Percentiles rank a stretch among this genome's conserved stretches.
Evolutionary conservation across 2,329 filamentous ascomycete species (phyloP).

Genomic region (Ascosphaera aggregata): DNA sequence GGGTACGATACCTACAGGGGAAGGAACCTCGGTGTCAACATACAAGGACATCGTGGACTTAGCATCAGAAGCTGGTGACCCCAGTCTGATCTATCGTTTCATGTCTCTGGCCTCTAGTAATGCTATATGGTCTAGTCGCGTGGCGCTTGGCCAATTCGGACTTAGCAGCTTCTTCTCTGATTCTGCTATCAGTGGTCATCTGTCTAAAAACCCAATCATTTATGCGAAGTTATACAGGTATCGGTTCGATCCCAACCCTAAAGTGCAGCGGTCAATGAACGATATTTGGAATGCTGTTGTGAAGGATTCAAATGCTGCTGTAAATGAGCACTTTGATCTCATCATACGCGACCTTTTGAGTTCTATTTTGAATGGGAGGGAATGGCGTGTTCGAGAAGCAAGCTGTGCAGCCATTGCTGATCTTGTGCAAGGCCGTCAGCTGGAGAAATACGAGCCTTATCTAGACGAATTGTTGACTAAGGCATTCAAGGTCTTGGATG

Average conservation of each 20-base stretch:
- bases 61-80: constrained; percentile 90
- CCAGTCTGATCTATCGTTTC: constrained; percentile 90
- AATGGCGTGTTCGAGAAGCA: constrained; percentile 85
- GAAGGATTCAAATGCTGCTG: constrained; percentile 54
- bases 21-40: constrained; percentile 63
- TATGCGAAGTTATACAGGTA: constrained; percentile 92
- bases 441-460: constrained; percentile 58
- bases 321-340: constrained; percentile 62
- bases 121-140: constrained; percentile 90
- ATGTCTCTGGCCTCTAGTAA: constrained; percentile 95
- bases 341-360: constrained; percentile 75
- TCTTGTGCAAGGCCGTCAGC: constrained; percentile 57
- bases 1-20: constrained; percentile 70
- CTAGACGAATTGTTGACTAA: constrained; percentile 67
- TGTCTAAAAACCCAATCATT: constrained; percentile 70
- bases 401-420: constrained; percentile 80
- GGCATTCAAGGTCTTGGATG: constrained; percentile 78
- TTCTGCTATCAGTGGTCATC: constrained; percentile 41
- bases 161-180: constrained; percentile 81
- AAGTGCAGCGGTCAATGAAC: constrained; percentile 88
- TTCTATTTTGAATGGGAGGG: constrained; percentile 56
- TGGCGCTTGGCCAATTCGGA: constrained; percentile 84
- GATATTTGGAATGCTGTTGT: constrained; percentile 96
- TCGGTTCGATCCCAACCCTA: constrained; percentile 80
- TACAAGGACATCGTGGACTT: constrained; percentile 95